Conservation (phyloP, 2,329 filamentous ascomycete species). For the Xylariaceae sp. region DNA sequence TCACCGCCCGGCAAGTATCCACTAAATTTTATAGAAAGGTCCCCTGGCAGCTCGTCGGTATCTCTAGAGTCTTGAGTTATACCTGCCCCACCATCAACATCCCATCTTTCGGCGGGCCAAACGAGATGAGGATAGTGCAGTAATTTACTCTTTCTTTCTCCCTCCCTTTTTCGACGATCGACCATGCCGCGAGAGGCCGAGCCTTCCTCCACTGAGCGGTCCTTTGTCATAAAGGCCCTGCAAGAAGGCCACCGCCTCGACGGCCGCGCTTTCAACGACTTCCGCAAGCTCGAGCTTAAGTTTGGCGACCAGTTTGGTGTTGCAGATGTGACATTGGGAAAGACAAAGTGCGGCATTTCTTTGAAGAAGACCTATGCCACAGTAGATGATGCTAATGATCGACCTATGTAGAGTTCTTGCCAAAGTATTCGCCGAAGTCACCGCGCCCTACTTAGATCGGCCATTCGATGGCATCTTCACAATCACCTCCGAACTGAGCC, state of each 20-base stretch:
- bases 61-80: no score
- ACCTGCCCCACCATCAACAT: constrained; percentile 24
- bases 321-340: constrained; percentile 81
- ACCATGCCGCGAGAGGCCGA: constrained; percentile 90
- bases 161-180: constrained; percentile 17
- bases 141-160: constrained; percentile 8
- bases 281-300: constrained; percentile 68
- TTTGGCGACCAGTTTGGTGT: constrained; percentile 92
- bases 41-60: constrained; percentile 13
- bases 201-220: constrained; percentile 82
- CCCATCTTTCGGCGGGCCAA: constrained; percentile 2
- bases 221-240: constrained; percentile 80
- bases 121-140: constrained; percentile 19
- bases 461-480: constrained; percentile 95
- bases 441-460: constrained; percentile 78
- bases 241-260: constrained; percentile 79
- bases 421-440: constrained; percentile 83
- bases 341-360: constrained; percentile 65
- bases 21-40: constrained; percentile 19
- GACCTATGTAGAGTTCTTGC: constrained; percentile 63
- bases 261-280: constrained; percentile 75
- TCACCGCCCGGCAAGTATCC: constrained; percentile 52
- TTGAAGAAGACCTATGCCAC: not conserved
- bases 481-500: constrained; percentile 84
- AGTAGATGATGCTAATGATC: constrained; percentile 15